phyloP scores from a whole-genome alignment of 2,329 filamentous ascomycete genomes.

The Volutella citrinella region DNA sequence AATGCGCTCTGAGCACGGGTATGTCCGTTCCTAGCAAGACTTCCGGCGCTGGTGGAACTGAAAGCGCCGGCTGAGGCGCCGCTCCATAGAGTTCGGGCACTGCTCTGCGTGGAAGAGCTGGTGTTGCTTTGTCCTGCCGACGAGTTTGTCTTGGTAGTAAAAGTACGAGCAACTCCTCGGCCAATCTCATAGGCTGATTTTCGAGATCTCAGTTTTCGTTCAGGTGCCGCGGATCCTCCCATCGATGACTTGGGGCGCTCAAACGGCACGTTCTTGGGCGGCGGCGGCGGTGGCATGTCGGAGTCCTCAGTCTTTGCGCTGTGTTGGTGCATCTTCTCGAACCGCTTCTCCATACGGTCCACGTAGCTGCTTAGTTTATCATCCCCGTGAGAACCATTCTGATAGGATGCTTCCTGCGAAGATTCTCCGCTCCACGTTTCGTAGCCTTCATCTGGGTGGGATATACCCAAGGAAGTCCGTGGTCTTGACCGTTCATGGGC shows the following conservation, averaged over 20 bases:
- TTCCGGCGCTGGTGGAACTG: conserved; percentile 93
- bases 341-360: conserved; percentile 82
- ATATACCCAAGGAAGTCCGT: conserved; percentile 72
- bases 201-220: conserved; percentile 55
- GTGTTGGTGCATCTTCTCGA: conserved; percentile 68
- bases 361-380: conserved; percentile 81
- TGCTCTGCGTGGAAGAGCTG: conserved; percentile 74
- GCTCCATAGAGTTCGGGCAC: conserved; percentile 87
- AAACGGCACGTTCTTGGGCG: conserved; percentile 52
- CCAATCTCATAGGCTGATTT: conserved; percentile 79
- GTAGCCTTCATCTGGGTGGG: conserved; percentile 58
- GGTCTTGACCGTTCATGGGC: conserved; percentile 40
- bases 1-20: conserved; percentile 63
- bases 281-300: conserved; percentile 59
- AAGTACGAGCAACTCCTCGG: conserved; percentile 70
- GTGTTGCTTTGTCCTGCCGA: conserved; percentile 68
- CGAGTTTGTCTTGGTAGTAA: conserved; percentile 86
- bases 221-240: conserved; percentile 38
- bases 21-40: conserved; percentile 72
- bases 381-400: conserved; percentile 41
- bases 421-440: conserved; percentile 57
- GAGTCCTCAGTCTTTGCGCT: conserved; percentile 43
- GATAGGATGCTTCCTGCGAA: conserved; percentile 44
- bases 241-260: conserved; percentile 59
- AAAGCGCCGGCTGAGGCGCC: conserved; percentile 85